Evolutionary conservation across 2,329 filamentous ascomycete genomes (phyloP).

Genomic region (Aureobasidium musti): DNA sequence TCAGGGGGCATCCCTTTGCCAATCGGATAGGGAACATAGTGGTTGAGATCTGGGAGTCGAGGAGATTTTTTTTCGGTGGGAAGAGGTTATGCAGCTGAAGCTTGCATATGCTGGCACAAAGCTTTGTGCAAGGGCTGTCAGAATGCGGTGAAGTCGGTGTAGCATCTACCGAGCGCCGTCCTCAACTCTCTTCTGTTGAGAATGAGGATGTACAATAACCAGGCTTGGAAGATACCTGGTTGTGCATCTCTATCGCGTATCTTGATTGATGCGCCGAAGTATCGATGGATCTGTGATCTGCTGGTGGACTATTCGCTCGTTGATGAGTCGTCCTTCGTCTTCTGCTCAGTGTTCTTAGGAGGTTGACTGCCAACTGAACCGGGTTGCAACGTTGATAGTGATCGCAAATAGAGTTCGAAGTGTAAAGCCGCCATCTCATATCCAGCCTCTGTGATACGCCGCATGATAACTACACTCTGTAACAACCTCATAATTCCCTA

Average conservation of each 20-base stretch:
- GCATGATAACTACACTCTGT: not conserved
- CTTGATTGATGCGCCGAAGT: too few relatives aligned
- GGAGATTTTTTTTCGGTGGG: not conserved
- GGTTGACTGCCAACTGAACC: not conserved
- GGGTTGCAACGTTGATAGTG: not conserved
- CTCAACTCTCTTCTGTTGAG: not conserved
- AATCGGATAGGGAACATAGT: not conserved
- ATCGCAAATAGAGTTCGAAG: conserved; percentile 4
- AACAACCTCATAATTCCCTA: not conserved
- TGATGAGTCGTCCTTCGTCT: not conserved
- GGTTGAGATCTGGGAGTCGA: not conserved
- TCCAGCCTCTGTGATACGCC: not conserved
- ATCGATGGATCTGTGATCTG: not conserved
- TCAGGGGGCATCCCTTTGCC: conserved; percentile 1
- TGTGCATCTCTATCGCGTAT: too few relatives aligned
- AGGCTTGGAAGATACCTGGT: too few relatives aligned
- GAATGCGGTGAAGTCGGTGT: not conserved
- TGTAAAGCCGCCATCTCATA: not conserved
- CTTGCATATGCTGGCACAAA: not conserved
- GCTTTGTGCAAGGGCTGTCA: not conserved
- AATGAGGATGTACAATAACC: too few relatives aligned
- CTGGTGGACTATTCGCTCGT: not conserved
- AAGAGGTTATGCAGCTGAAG: not conserved
- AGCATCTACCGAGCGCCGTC: not conserved
- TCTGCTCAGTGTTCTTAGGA: not conserved